Conservation (phyloP, 2,329 filamentous ascomycete species). For the Cladosporium sp. region DNA sequence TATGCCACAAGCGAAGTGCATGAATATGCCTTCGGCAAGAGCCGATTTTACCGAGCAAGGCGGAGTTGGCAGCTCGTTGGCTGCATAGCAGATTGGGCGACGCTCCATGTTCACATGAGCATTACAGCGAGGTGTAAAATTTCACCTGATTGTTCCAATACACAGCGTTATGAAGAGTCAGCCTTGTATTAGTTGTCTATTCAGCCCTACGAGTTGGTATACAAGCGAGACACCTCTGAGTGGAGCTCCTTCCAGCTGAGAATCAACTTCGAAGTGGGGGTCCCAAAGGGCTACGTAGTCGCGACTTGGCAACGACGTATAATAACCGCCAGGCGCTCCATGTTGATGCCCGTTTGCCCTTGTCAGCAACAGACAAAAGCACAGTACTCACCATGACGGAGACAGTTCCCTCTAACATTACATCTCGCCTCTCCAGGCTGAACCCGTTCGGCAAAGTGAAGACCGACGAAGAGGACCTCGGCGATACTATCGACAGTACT, state of each 20-base stretch:
- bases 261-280: conserved; percentile 4
- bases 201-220: not conserved
- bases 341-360: not conserved
- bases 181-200: not conserved
- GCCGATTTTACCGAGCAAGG: not conserved
- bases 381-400: conserved; percentile 9
- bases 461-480: conserved; percentile 53
- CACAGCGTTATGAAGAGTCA: not conserved
- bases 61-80: not conserved
- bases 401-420: conserved; percentile 22
- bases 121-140: too few species aligned
- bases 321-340: not conserved
- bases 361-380: not conserved
- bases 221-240: not conserved
- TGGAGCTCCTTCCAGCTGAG: not conserved
- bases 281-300: conserved; percentile 5
- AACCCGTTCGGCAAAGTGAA: conserved; percentile 41
- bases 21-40: not conserved
- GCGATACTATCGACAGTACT: conserved; percentile 52
- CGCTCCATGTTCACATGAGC: too few species aligned
- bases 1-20: too few species aligned
- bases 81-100: not conserved
- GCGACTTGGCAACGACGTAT: conserved; percentile 7
- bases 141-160: too few species aligned
- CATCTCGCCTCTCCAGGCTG: conserved; percentile 39